phyloP scores from a whole-genome alignment of 2,329 filamentous ascomycete species.

The Penicillium vulpinum region DNA sequence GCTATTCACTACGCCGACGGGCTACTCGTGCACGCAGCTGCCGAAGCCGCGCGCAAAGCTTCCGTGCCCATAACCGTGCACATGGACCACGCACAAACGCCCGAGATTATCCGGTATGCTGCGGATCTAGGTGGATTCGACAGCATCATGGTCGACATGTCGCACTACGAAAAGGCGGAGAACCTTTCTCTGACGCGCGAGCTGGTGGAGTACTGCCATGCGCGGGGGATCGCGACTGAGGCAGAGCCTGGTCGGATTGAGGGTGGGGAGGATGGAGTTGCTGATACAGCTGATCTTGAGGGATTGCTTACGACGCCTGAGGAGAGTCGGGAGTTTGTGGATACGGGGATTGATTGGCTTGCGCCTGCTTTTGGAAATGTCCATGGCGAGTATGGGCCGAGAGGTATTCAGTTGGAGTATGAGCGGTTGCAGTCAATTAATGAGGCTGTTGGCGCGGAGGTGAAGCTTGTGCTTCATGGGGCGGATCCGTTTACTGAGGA shows the following conservation, averaged over 20 bases:
- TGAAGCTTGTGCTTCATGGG: slow-evolving; percentile 59
- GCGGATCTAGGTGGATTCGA: slow-evolving; percentile 66
- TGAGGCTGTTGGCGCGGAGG: slow-evolving; percentile 49
- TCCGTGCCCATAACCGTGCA: slow-evolving; percentile 63
- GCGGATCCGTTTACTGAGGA: slow-evolving; percentile 59
- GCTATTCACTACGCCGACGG: slow-evolving; percentile 65
- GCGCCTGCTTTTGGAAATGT: slow-evolving; percentile 77
- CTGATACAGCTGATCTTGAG: slow-evolving; percentile 64
- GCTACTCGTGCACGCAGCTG: slow-evolving; percentile 57
- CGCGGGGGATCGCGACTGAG: slow-evolving; percentile 66
- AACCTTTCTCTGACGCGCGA: slow-evolving; percentile 66
- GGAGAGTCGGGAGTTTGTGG: slow-evolving; percentile 69
- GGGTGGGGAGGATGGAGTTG: slow-evolving; percentile 72
- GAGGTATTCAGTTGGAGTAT: slow-evolving; percentile 64
- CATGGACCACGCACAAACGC: slow-evolving; percentile 66
- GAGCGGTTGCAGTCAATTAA: slow-evolving; percentile 53
- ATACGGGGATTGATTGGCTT: slow-evolving; percentile 70
- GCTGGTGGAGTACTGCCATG: slow-evolving; percentile 64
- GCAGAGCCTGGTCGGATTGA: slow-evolving; percentile 72
- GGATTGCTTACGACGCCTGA: slow-evolving; percentile 67
- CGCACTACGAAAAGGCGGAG: slow-evolving; percentile 68
- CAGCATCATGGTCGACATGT: slow-evolving; percentile 77
- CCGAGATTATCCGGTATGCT: slow-evolving; percentile 61
- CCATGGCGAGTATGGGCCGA: slow-evolving; percentile 69
- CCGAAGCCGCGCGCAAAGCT: slow-evolving; percentile 57